Conservation (phyloP, 106 monocot species). For the Posidonia australis region DNA sequence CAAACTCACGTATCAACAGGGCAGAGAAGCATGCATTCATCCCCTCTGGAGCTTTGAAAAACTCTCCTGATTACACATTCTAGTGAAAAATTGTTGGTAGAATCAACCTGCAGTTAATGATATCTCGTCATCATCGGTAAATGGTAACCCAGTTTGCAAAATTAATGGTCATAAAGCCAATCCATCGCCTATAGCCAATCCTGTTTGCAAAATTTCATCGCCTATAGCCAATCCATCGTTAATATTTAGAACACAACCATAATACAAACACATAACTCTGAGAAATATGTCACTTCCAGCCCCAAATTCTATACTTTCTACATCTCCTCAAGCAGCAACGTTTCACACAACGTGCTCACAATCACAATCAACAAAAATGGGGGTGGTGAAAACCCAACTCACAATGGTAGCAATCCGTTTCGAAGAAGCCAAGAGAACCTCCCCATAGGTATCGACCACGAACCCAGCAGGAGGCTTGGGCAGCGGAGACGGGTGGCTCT, state of each 20-base stretch:
- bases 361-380: too few relatives aligned
- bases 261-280: too few relatives aligned
- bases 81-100: conserved; percentile 63
- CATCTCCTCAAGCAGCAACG: too few relatives aligned
- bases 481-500: conserved; percentile 35
- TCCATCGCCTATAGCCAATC: too few relatives aligned
- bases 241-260: too few relatives aligned
- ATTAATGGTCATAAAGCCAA: too few relatives aligned
- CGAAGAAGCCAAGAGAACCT: conserved; percentile 50
- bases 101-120: conserved; percentile 60
- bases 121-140: neutral
- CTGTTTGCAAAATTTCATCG: too few relatives aligned
- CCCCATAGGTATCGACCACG: conserved; percentile 60
- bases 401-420: conserved; percentile 72
- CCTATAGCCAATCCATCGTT: too few relatives aligned
- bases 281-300: too few relatives aligned
- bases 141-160: neutral
- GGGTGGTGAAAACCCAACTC: conserved; percentile 13
- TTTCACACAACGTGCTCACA: too few relatives aligned
- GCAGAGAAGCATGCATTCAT: conserved; percentile 94
- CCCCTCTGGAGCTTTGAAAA: conserved; percentile 61
- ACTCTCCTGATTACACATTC: conserved; percentile 94
- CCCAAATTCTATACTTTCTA: too few relatives aligned
- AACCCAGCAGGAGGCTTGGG: conserved; percentile 90
- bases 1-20: conserved; percentile 82